Evolutionary conservation across 805 yeast genomes (phyloP).

Genomic region (Pichia membranifaciens): DNA sequence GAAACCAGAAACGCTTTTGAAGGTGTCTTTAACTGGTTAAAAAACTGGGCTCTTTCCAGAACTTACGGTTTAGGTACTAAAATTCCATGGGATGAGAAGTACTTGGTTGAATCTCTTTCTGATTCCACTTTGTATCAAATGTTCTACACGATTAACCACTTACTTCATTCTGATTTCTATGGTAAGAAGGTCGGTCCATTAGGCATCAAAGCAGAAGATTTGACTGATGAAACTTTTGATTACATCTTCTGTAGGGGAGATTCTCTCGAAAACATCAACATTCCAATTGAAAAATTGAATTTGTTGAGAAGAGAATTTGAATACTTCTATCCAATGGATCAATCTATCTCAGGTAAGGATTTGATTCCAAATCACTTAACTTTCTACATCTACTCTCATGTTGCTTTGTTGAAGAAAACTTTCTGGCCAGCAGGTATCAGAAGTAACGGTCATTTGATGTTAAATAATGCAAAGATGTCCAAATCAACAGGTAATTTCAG

Average conservation of each 20-base stretch:
- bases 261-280: conserved; percentile 48
- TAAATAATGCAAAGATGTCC: conserved; percentile 97
- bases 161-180: conserved; percentile 79
- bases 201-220: conserved; percentile 68
- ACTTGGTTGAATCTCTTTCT: conserved; percentile 87
- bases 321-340: conserved; percentile 93
- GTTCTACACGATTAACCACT: conserved; percentile 83
- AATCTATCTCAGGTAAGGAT: conserved; percentile 91
- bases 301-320: conserved; percentile 89
- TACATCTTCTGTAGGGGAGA: conserved; percentile 65
- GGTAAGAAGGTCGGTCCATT: conserved; percentile 73
- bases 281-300: conserved; percentile 62
- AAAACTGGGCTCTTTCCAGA: conserved; percentile 97
- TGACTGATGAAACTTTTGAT: conserved; percentile 93
- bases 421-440: conserved; percentile 95
- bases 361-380: conserved; percentile 96
- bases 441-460: conserved; percentile 89
- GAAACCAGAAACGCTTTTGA: conserved; percentile 91
- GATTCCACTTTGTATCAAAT: conserved; percentile 96
- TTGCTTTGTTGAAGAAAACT: conserved; percentile 84
- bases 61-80: conserved; percentile 92
- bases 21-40: conserved; percentile 91
- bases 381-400: conserved; percentile 88
- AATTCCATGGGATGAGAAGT: conserved; percentile 95
- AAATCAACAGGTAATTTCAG: conserved; percentile 96